Evolutionary conservation across 2,329 filamentous ascomycete species (phyloP).

Genomic region (Didymella pinodella): DNA sequence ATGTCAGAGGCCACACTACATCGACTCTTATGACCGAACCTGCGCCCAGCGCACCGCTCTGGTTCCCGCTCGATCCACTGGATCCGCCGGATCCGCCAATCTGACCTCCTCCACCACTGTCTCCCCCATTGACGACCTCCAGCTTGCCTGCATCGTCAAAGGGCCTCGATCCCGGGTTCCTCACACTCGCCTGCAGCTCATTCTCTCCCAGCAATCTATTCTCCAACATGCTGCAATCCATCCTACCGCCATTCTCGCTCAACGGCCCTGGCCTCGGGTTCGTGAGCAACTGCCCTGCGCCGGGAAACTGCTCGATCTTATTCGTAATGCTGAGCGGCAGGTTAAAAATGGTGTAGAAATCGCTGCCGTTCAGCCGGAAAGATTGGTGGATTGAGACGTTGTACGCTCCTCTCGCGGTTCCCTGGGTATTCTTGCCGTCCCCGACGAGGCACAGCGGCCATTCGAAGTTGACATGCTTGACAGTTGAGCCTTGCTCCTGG

Average conservation of each 20-base stretch:
- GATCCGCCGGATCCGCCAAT: conserved; percentile 4
- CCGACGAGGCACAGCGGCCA: conserved; percentile 75
- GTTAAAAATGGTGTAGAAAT: conserved; percentile 75
- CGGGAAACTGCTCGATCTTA: conserved; percentile 57
- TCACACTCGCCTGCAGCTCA: conserved; percentile 40
- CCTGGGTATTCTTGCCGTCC: conserved; percentile 57
- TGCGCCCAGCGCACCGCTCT: conserved; percentile 5
- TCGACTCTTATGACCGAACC: neutral
- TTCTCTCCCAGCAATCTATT: conserved; percentile 40
- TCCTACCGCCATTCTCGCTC: conserved; percentile 45
- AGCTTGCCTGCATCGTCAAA: conserved; percentile 7
- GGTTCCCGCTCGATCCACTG: neutral
- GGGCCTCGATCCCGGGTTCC: conserved; percentile 45
- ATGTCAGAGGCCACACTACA: neutral
- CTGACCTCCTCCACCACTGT: neutral
- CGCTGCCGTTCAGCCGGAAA: conserved; percentile 69
- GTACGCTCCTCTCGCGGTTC: conserved; percentile 67
- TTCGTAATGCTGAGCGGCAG: conserved; percentile 74
- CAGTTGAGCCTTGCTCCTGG: conserved; percentile 71
- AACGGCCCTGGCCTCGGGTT: conserved; percentile 46
- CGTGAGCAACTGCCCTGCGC: conserved; percentile 42
- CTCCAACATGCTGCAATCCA: conserved; percentile 40
- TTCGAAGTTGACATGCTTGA: conserved; percentile 76
- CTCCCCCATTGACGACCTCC: neutral
- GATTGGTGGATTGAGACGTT: conserved; percentile 77